A percentile compares a stretch with the other conserved stretches of the same genome.
Evolutionary conservation across 2,329 filamentous ascomycete species (phyloP).

Genomic region (Calonectria fujianensis): DNA sequence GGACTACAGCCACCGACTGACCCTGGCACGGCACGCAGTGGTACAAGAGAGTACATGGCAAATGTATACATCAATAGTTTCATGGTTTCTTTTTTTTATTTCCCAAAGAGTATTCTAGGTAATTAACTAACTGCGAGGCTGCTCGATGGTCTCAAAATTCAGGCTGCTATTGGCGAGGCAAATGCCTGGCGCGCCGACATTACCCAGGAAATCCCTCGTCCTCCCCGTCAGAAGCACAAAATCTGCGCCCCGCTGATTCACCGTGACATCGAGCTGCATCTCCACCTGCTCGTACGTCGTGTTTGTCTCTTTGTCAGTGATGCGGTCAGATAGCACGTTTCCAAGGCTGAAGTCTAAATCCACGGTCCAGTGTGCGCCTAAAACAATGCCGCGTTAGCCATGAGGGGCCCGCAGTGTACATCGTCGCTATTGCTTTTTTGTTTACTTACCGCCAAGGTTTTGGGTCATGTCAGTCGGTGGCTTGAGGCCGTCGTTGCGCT

Average conservation of each 20-base stretch:
- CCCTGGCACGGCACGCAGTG: background rate
- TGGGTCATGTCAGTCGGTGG: constrained; percentile 13
- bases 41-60: constrained; percentile 4
- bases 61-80: background rate
- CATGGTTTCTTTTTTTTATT: background rate
- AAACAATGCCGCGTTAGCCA: constrained; percentile 2
- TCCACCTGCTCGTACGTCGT: constrained; percentile 26
- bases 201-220: background rate
- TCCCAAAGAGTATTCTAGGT: too few species aligned
- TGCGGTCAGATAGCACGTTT: background rate
- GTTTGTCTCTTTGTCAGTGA: background rate
- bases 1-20: background rate
- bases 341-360: constrained; percentile 22
- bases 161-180: constrained; percentile 8
- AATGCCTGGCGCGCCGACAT: background rate
- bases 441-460: constrained; percentile 18
- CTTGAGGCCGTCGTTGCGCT: background rate
- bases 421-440: background rate
- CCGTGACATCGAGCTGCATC: constrained; percentile 37
- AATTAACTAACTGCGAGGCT: background rate
- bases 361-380: constrained; percentile 20
- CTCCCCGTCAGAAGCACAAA: constrained; percentile 27
- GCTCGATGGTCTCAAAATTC: background rate
- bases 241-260: constrained; percentile 24
- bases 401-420: background rate